Base-by-base conservation (phyloP, 2,329 filamentous ascomycete genomes). In the Fusarium anguioides region DNA sequence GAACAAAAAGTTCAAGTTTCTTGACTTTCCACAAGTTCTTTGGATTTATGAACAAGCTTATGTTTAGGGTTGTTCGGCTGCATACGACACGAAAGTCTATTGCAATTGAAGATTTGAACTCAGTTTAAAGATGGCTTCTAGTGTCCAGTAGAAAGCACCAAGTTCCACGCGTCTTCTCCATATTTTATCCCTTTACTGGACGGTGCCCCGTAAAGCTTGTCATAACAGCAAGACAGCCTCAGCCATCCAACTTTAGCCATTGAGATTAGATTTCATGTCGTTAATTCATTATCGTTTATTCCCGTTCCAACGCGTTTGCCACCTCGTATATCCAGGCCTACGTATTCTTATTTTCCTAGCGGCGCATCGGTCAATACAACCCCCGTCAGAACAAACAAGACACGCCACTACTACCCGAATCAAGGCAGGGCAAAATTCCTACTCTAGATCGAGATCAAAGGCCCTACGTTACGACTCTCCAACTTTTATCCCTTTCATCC, bases 371-470 rank as follows among this genome's bases (percentile, higher is more conserved):
- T 44, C 60, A 44, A 65, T 46, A 49, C 45, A 44, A 42, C 51
- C 50, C 27, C 60, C 61, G 60, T 48, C 55, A 64, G 36, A 24
- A 23, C 37, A 35, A 26, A 39, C 64, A 36, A 35, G 35, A 54
- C 64, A 64, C 64, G 46, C 50, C 64, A 46, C 50, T 45, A 44
- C 50, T 45, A 44, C 62, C 62, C 46, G 49, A 66, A 57, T 40
- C 60, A 67, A 68, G 64, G 64, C 64, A 60, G 40, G 41, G 27
- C 60, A 48, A 60, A 51, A 60, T 63, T 64, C 59, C 59, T 63
- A 39, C 39, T 53, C 46, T 24, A 55, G 21, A 68, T 68, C 65
- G 60, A 65, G 49, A 65, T 68, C 47, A 42, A n/a, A 63, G 18
- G 12, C 46, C 15, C n/a, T 29, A 8, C n/a, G 27, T 29, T 40